A percentile compares a stretch with the other conserved stretches of the same genome.
Conservation (phyloP, 352 stramenopile species). For the Globisporangium cederbergense region DNA sequence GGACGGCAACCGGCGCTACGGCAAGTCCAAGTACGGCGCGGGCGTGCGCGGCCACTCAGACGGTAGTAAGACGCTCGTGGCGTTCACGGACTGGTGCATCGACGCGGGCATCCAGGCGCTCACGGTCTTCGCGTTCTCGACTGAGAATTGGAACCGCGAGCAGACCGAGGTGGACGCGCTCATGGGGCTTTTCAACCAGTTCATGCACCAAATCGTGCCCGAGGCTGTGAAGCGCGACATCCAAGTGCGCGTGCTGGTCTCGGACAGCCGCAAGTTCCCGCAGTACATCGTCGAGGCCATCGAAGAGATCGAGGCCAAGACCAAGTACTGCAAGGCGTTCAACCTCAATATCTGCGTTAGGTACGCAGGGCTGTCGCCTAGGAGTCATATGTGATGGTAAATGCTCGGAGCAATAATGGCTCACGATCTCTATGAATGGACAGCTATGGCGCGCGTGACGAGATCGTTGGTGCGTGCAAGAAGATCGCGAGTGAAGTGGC, state of each 20-base stretch:
- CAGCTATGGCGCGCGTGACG: conserved; percentile 94
- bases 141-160: conserved; percentile 94
- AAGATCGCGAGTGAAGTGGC: conserved; percentile 85
- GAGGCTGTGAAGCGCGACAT: conserved; percentile 89
- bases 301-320: conserved; percentile 86
- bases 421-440: background rate
- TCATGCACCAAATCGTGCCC: conserved; percentile 92
- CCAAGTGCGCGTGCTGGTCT: conserved; percentile 90
- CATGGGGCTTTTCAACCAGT: conserved; percentile 94
- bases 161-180: conserved; percentile 85
- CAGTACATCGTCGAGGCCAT: conserved; percentile 66
- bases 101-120: conserved; percentile 85
- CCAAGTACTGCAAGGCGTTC: conserved; percentile 76
- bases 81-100: conserved; percentile 97
- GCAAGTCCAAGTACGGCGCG: conserved; percentile 75
- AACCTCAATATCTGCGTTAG: conserved; percentile 84
- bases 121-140: conserved; percentile 96
- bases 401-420: background rate
- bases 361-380: conserved; percentile 20
- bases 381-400: background rate
- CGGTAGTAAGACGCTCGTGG: conserved; percentile 92
- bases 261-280: conserved; percentile 67
- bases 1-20: conserved; percentile 96
- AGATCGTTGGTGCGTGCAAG: conserved; percentile 92
- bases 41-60: conserved; percentile 91